Evolutionary conservation across 176 grass and related monocot species (phyloP), one percentile per base, ranked within the genome.

Genomic region (Dactylis glomerata): DNA sequence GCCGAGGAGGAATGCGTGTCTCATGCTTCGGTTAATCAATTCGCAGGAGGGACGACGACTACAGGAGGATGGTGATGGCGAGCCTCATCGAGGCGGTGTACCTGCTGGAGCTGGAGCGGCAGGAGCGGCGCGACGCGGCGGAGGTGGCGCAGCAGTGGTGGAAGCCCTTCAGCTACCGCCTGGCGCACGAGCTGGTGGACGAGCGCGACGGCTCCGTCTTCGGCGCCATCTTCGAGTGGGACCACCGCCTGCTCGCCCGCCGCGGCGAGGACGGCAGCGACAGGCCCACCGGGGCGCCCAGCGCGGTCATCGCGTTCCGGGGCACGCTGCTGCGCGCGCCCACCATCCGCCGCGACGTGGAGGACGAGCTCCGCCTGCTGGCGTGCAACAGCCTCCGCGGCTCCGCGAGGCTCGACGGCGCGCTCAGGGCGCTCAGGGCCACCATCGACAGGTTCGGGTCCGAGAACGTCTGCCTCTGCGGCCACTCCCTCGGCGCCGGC

Each of bases 141-240:
- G 73, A 24, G 87, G 88, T 97, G 72, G 95, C 95, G 41, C 86
- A 90, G 79, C 78, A 88, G 81, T 97, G 95, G 95, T 97, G 92
- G 92, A 97, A 95, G 79, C 95, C 95, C 10, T 97, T 97, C 92
- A 92, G 92, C 36, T 97, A 93, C 91, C 88, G 90, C 77, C 85
- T 97, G 14, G 85, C 79, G 30, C 82, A 74, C 82, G 92, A 84
- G 83, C 88, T 97, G 16, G 89, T 92, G 13, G 95, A 97, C 75
- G 86, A 89, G 13, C 82, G 95, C 34, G 95, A 97, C 64, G 91
- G 91, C 33, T 97, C 95, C 54, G 86, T 97, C 13, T 97, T 95
- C 84, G 92, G 95, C 14, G 95, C 92, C 30, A 74, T 97, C 65
- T 92, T 97, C 45, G 92, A 97, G 84, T 79, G 91, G 75, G 95